Evolutionary conservation across 2,329 filamentous ascomycete species (phyloP).

Genomic region (Pseudocercospora ulei): DNA sequence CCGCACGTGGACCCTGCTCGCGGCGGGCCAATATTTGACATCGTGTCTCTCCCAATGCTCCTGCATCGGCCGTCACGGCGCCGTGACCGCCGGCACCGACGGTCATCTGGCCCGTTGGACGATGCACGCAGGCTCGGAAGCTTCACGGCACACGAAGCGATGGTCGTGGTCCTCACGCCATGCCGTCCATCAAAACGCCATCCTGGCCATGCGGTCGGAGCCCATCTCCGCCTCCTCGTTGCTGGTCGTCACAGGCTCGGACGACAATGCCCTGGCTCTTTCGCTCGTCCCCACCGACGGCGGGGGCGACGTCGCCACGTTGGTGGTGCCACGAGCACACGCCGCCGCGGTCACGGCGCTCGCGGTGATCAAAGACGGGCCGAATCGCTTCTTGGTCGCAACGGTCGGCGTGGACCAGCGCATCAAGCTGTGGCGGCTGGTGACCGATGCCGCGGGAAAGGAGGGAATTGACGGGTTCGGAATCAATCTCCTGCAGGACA

Average conservation of each 20-base stretch:
- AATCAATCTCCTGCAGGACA: slow-evolving; percentile 31
- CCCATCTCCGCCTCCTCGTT: slow-evolving; percentile 29
- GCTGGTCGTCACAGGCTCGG: slow-evolving; percentile 66
- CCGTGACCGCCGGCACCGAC: slow-evolving; percentile 69
- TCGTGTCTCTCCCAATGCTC: slow-evolving; percentile 59
- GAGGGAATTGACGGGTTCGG: slow-evolving; percentile 28
- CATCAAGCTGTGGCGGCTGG: slow-evolving; percentile 41
- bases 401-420: slow-evolving; percentile 42
- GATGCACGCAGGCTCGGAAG: not conserved
- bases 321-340: slow-evolving; percentile 52
- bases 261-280: slow-evolving; percentile 71
- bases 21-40: slow-evolving; percentile 40
- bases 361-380: slow-evolving; percentile 35
- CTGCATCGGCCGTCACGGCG: slow-evolving; percentile 42
- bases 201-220: slow-evolving; percentile 50
- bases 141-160: not conserved
- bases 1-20: slow-evolving; percentile 33
- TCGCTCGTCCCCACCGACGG: slow-evolving; percentile 33
- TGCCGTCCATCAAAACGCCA: slow-evolving; percentile 66
- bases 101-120: slow-evolving; percentile 60
- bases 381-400: slow-evolving; percentile 17
- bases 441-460: slow-evolving; percentile 14
- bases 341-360: slow-evolving; percentile 58
- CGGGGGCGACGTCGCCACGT: slow-evolving; percentile 21
- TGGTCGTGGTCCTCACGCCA: slow-evolving; percentile 35